phyloP scores from a whole-genome alignment of 139 green algal genomes.

The Microglena sp. region DNA sequence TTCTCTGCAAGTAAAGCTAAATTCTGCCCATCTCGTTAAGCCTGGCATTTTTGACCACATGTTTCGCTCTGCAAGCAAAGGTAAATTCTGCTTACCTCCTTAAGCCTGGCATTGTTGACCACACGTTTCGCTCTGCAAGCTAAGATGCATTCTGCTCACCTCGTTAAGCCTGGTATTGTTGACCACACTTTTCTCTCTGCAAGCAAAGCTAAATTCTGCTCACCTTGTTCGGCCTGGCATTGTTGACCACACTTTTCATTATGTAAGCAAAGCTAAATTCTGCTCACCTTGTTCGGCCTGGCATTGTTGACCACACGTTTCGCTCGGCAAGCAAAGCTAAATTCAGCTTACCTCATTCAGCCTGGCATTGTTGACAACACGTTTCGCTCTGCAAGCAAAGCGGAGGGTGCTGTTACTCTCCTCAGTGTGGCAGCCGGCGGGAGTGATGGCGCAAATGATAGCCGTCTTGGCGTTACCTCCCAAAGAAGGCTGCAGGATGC shows the following conservation, averaged over 20 bases:
- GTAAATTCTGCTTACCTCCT: too few relatives aligned
- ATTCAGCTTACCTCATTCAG: conserved; percentile 73
- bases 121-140: too few relatives aligned
- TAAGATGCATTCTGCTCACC: too few relatives aligned
- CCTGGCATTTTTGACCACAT: too few relatives aligned
- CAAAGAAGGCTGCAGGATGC: conserved; percentile 87
- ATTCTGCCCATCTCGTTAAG: too few relatives aligned
- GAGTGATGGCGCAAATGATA: conserved; percentile 91
- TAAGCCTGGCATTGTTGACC: too few relatives aligned
- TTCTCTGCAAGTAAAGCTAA: too few relatives aligned
- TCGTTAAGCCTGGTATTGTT: too few relatives aligned
- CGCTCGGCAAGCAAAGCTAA: conserved; percentile 73
- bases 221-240: not conserved
- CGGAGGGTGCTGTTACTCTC: conserved; percentile 87
- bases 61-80: too few relatives aligned
- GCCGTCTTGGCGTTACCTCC: conserved; percentile 93
- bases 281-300: conserved; percentile 22
- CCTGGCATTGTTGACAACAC: conserved; percentile 82
- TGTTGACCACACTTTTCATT: not conserved
- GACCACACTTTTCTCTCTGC: too few relatives aligned
- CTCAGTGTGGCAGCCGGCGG: conserved; percentile 67
- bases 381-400: conserved; percentile 86
- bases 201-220: too few relatives aligned
- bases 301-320: conserved; percentile 92
- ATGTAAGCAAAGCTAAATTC: not conserved